Base-by-base conservation (phyloP, 1,284 basidiomycete genomes). In the Cerioporus squamosus region DNA sequence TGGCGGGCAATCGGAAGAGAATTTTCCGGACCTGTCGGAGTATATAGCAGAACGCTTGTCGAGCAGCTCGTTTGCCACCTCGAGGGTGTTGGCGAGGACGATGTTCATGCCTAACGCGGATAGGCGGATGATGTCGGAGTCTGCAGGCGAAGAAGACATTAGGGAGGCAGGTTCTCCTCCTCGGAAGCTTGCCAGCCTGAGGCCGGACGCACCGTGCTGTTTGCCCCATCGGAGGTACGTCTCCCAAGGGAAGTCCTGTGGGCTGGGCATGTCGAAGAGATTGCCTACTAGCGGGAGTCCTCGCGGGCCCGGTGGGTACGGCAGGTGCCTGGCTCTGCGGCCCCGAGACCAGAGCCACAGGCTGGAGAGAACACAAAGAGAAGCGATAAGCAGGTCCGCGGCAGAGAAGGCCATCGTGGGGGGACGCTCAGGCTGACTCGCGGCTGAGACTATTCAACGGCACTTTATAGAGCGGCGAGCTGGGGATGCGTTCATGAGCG, bases 21-120 rank as follows among this genome's bases (percentile, higher is more conserved):
- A 29, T 12, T 17, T 24, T 12, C 33, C 5, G 8, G 22, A 67
- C 66, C 67, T 64, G 40, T 67, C 64, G 9, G 60, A 64, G 40
- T 69, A 70, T 9, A 65, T 67, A 5, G 57, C 51, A 1, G 78
- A 77, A 20, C 76, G 72, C 54, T 74, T 78, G 18, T 80, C 78
- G 22, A 81, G 69, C 12, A 82, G 67, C 6, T 77, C 79, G 12
- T 61, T 68, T 4, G 72, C 75, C 15, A 72, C 66, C 38, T 73
- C 66, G 9, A 72, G 51, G 0, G 76, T 75, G 60, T 79, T 78
- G 4, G 80, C 61, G 17, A 81, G 63, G 44, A 83, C 63, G 5
- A 77, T 70, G 43, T 81, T 65, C 39, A 54, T 66, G 7, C 67
- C 67, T 5, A 68, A n/a, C 12, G 57, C 60, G 6, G 63, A 54